Base-by-base conservation (phyloP, 1,139 yeast genomes). In the Sugiyamaella novakii region DNA sequence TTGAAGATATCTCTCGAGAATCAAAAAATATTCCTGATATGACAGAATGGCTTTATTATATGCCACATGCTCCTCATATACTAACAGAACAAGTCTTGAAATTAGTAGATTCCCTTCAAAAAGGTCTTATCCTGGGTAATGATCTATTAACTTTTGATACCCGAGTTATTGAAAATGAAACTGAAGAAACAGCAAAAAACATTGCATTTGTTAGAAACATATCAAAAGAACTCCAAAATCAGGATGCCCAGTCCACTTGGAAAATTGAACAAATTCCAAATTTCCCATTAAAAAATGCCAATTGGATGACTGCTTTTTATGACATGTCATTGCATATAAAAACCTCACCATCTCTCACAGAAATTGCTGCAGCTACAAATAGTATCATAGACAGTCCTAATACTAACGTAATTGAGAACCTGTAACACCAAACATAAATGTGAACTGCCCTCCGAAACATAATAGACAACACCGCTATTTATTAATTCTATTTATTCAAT, bases 11-110 rank as follows among this genome's bases (percentile, higher is more conserved):
- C 5, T 45, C 48, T 3, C n/a, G n/a, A n/a, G 46, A 49, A 2
- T 33, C 14, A 11, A 24, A 21, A 5, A 18, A 51, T 3, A 22
- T 40, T 5, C 48, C 50, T 2, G 38, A 50, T 2, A 43, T 47
- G 2, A 46, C 45, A 0, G 51, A 61, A 0, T 67, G 71, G 0
- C 62, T 84, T 1, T 80, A 71, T 57, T 86, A 79, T 59, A 72
- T 86, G 49, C 94, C 94, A 0, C 95, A 87, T 66, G 91, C 91
- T 0, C 87, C 89, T 0, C 66, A 84, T 35, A 72, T 69, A 5
- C 66, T 86, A 10, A 80, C 86, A 1, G 78, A 81, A 39, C 36
- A 51, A 0, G 57, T 83, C 1, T 55, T 83, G 3, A 64, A 31
- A 11, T 27, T 47, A n/a, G 28, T 40, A 8, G 40, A 47, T 61